phyloP scores from a whole-genome alignment of 225 moss, liverwort and hornwort genomes.

The Straminergon stramineum region DNA sequence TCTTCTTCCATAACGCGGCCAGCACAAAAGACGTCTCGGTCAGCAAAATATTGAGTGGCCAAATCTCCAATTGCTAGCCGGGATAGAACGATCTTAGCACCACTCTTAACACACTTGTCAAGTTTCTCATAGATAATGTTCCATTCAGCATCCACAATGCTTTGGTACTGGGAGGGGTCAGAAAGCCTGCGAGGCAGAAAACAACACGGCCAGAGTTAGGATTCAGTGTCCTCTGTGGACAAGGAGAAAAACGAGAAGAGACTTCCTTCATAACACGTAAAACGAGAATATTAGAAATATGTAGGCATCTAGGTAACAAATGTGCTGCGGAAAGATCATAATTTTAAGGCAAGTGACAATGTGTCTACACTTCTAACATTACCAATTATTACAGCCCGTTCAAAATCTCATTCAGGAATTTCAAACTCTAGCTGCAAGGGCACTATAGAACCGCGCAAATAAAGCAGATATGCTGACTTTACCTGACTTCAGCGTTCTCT shows the following conservation, averaged over 20 bases:
- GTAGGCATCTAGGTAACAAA: background rate
- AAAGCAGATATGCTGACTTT: background rate
- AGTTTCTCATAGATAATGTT: conserved; percentile 96
- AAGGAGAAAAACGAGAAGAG: background rate
- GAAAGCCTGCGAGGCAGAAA: conserved; percentile 46
- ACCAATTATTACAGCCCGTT: background rate
- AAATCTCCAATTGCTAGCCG: conserved; percentile 91
- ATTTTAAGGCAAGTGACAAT: background rate
- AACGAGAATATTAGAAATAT: background rate
- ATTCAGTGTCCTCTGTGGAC: background rate
- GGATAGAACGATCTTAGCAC: conserved; percentile 89
- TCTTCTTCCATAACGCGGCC: conserved; percentile 98
- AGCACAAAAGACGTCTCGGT: conserved; percentile 89
- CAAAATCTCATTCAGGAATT: background rate
- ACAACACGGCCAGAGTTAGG: background rate
- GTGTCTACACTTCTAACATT: background rate
- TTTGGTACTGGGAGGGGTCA: conserved; percentile 88
- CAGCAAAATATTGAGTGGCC: conserved; percentile 96
- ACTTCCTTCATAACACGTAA: background rate
- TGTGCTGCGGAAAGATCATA: background rate
- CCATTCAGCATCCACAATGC: conserved; percentile 98
- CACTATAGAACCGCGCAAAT: background rate
- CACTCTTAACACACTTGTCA: conserved; percentile 92
- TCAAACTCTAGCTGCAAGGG: background rate
- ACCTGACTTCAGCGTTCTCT: conserved; percentile 99